Evolutionary conservation across 306 rosid genomes (phyloP), one percentile per base, ranked within the genome.

Genomic region (Astragalus glycyphyllos): DNA sequence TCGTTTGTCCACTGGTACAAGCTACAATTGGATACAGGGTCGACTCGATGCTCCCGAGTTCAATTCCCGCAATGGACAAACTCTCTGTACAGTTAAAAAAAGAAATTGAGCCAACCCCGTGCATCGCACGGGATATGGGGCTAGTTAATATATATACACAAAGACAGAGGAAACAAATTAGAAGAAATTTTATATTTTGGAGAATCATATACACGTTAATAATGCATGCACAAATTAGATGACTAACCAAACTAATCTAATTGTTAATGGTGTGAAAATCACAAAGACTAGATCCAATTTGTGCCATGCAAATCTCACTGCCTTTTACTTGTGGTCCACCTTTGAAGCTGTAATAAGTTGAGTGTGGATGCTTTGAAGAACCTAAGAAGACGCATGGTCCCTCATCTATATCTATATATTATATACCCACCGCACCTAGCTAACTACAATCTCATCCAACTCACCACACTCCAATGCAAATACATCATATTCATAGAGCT

Each of bases 291-390:
- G 31, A 26, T 75, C 81, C 66, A 80, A 81, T 15, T 75, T 73
- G 81, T 55, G 74, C 78, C 68, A 81, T 67, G 85, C 83, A 84
- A 89, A 88, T 89, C 89, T 84, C 85, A 84, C 81, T 89, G 89
- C 75, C 57, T 76, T 79, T 31, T 66, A 44, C 35, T 0, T 12
- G 84, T 86, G 96, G 96, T 81, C 91, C 96, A 11, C 71, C 15
- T 79, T 60, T 63, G 6, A 9, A 35, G 81, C 71, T 65, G 67
- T 75, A 67, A 60, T 6, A 85, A n/a, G n/a, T n/a, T n/a, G n/a
- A n/a, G n/a, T n/a, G n/a, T n/a, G n/a, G n/a, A 83, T 86, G 90
- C 88, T 83, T 85, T 82, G 80, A 81, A 83, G 86, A 88, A 81
- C 84, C 90, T 80, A 84, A 42, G 46, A 20, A 26, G 83, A 7